Percentiles rank a stretch among this genome's conserved stretches.
phyloP scores from a whole-genome alignment of 305 asterid genomes.

The Rubia balearica region DNA sequence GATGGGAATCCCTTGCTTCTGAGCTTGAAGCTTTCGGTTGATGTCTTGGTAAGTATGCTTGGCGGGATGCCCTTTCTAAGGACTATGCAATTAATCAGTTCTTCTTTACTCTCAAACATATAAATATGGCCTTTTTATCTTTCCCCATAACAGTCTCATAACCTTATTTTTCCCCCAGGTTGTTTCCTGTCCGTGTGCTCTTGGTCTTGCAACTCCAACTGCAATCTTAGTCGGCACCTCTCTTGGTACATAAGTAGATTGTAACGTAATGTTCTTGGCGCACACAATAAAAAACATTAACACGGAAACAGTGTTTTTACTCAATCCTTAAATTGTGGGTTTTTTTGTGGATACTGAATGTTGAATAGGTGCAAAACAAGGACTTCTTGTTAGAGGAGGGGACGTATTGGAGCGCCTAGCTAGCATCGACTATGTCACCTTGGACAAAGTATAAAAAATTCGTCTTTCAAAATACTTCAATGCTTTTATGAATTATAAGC shows the following conservation, averaged over 20 bases:
- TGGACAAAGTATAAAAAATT: conserved; percentile 68
- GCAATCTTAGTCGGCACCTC: conserved; percentile 98
- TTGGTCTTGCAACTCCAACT: conserved; percentile 98
- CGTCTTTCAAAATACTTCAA: neutral
- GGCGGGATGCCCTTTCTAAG: conserved; percentile 6
- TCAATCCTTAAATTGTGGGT: neutral
- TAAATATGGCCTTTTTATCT: neutral
- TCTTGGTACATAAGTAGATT: conserved; percentile 52
- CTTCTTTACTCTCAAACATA: neutral
- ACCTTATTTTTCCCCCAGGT: conserved; percentile 38
- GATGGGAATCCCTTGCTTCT: conserved; percentile 89
- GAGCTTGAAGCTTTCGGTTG: conserved; percentile 96
- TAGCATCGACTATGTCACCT: conserved; percentile 56
- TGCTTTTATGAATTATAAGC: neutral
- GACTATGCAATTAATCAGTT: too few relatives aligned
- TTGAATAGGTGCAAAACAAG: conserved; percentile 79
- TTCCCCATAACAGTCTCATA: too few relatives aligned
- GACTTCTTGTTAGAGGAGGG: conserved; percentile 94
- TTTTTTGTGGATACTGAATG: neutral
- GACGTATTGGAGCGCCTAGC: conserved; percentile 94
- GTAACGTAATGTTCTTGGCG: neutral
- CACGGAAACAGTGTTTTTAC: neutral
- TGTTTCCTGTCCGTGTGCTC: conserved; percentile 97
- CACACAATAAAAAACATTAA: neutral
- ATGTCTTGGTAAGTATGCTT: conserved; percentile 76